Conservation (phyloP, 208 protist species). For the Leishmania guyanensis region DNA sequence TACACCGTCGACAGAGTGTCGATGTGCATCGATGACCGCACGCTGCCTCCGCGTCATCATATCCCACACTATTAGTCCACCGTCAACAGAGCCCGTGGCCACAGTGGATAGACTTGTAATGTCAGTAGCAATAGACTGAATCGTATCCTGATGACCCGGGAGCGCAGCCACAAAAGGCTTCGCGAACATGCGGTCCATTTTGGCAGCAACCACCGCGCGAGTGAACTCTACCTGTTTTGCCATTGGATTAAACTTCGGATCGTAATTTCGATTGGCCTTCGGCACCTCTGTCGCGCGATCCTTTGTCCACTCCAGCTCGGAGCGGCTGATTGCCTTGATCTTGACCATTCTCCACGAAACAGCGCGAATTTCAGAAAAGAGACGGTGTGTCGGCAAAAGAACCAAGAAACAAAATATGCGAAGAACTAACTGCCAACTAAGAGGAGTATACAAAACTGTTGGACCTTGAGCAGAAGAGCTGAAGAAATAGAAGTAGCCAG, state of each 20-base stretch:
- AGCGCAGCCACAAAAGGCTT: slow-evolving; percentile 96
- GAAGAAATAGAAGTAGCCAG: background rate
- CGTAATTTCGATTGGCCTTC: slow-evolving; percentile 92
- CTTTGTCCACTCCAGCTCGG: slow-evolving; percentile 92
- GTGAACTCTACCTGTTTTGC: slow-evolving; percentile 97
- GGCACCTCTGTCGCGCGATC: slow-evolving; percentile 89
- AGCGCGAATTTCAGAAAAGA: background rate
- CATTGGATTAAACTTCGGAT: slow-evolving; percentile 95
- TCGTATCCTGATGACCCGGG: slow-evolving; percentile 90
- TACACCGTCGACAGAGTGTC: slow-evolving; percentile 94
- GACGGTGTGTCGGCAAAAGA: background rate
- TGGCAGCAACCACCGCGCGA: slow-evolving; percentile 94
- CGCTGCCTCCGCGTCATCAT: slow-evolving; percentile 74
- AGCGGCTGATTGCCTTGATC: slow-evolving; percentile 93
- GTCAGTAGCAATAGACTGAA: slow-evolving; percentile 91
- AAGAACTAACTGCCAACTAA: background rate
- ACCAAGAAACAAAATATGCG: background rate
- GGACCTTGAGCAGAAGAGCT: background rate
- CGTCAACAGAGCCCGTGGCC: slow-evolving; percentile 87
- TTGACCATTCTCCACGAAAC: slow-evolving; percentile 76
- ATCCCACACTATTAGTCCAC: slow-evolving; percentile 91
- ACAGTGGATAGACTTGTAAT: slow-evolving; percentile 85
- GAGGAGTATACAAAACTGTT: background rate
- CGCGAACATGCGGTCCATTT: slow-evolving; percentile 97
- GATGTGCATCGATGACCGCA: slow-evolving; percentile 88